phyloP scores from a whole-genome alignment of 2,329 filamentous ascomycete species.

The Talaromyces sp. region DNA sequence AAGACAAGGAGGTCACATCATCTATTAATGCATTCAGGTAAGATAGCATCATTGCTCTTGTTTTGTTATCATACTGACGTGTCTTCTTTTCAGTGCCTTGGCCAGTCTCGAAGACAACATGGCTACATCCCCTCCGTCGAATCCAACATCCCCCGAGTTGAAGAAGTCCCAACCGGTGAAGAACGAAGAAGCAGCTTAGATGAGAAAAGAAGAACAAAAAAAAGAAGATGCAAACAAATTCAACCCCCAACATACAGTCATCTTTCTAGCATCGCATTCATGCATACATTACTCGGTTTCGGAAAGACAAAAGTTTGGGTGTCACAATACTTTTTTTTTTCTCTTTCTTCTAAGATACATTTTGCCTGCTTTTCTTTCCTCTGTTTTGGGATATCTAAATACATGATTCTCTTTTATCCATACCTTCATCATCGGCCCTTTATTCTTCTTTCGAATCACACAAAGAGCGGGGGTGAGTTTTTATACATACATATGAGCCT shows the following conservation, averaged over 20 bases:
- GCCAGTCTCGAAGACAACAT: slow-evolving; percentile 42
- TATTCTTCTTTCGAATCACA: not conserved
- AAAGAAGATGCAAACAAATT: not conserved
- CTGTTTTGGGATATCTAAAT: not conserved
- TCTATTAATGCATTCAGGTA: slow-evolving; percentile 93
- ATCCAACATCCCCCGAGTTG: slow-evolving; percentile 41
- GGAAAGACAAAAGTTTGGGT: slow-evolving; percentile 15
- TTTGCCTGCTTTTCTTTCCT: not conserved
- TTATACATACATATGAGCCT: not conserved
- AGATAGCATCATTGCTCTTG: slow-evolving; percentile 28
- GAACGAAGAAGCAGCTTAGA: slow-evolving; percentile 34
- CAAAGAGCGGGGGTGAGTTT: not conserved
- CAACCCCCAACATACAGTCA: slow-evolving; percentile 5
- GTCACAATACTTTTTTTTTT: slow-evolving; percentile 8
- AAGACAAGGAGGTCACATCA: slow-evolving; percentile 56
- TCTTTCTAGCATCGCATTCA: not conserved
- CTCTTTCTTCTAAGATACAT: slow-evolving; percentile 1
- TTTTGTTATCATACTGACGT: not conserved
- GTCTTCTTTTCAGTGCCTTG: slow-evolving; percentile 33
- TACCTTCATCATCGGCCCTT: not conserved
- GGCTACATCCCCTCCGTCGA: slow-evolving; percentile 44
- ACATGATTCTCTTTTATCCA: not conserved
- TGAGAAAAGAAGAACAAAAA: not conserved
- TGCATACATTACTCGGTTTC: slow-evolving; percentile 3
- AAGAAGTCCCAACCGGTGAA: slow-evolving; percentile 42